A percentile compares a stretch with the other conserved stretches of the same genome.
Evolutionary conservation across 2,329 filamentous ascomycete genomes (phyloP).

Genomic region (Chaetomiaceae sp.): DNA sequence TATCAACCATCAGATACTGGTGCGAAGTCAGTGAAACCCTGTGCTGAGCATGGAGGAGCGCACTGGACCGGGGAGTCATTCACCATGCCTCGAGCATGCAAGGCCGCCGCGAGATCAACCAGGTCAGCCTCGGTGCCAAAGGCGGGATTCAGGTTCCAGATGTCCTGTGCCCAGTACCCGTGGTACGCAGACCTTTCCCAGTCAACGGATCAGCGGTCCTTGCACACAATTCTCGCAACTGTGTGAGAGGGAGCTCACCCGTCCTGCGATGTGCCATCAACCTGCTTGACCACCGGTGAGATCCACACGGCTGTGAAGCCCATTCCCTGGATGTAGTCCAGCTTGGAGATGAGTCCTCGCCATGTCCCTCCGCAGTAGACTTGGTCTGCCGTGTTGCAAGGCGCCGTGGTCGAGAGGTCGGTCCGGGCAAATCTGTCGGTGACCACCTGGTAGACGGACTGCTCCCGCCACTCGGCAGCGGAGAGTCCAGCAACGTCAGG

Average conservation of each 20-base stretch:
- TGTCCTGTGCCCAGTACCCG: conserved; percentile 47
- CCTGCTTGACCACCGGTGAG: conserved; percentile 38
- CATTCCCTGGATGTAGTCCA: conserved; percentile 45
- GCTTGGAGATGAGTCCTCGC: conserved; percentile 39
- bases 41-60: too few relatives aligned
- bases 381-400: conserved; percentile 27
- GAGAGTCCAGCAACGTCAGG: conserved; percentile 13
- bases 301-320: conserved; percentile 40
- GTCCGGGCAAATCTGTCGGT: conserved; percentile 38
- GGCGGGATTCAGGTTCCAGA: conserved; percentile 43
- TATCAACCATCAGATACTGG: conserved; percentile 53
- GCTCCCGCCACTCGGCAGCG: conserved; percentile 28
- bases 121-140: conserved; percentile 47
- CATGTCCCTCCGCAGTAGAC: conserved; percentile 45
- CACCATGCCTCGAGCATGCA: conserved; percentile 50
- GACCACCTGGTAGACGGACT: conserved; percentile 40
- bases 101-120: conserved; percentile 39
- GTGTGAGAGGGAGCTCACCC: conserved; percentile 28
- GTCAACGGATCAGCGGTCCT: neutral
- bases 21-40: too few relatives aligned
- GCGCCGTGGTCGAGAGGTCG: conserved; percentile 31
- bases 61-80: too few relatives aligned
- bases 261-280: conserved; percentile 34
- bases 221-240: conserved; percentile 6
- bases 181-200: conserved; percentile 36